Evolutionary conservation across 495 filamentous ascomycete species (phyloP), one percentile per base, ranked within the genome.

Genomic region (Neurospora cerealis): DNA sequence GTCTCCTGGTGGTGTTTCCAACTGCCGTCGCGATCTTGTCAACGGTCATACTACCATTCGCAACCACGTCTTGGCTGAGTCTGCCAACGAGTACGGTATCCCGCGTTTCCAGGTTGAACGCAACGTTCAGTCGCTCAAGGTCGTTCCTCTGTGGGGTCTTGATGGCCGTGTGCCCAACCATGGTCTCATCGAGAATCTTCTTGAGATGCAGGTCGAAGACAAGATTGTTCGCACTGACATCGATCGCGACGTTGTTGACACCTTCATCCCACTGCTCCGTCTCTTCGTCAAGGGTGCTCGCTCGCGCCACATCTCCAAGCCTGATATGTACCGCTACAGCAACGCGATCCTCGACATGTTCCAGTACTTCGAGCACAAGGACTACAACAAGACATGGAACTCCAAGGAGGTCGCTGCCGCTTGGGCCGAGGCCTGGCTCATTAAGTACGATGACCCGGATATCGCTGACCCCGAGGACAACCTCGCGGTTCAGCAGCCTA

Each of bases 11-110:
- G 89, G 89, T 77, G 89, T 91, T 21, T 91, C 89, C 60, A 88
- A 88, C 37, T 91, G 89, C 81, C 87, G 89, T n/a, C 83, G 89
- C 71, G 89, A 91, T 75, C 85, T 91, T 83, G 88, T 91, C 80
- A 90, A 91, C 77, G 87, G 87, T 34, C 84, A 90, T 72, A 80
- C 82, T 34, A 88, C 87, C 1, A 89, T 91, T 73, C 87, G 87
- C 72, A 90, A 89, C 86, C 89, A 91, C 74, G 88, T 91, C 82
- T 83, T 91, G 41, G 89, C 88, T 69, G 89, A 91, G 78, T 87
- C 88, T 3, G 89, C 88, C 10, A 91, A 90, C 74, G 89, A 91
- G 73, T 91, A 87, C 74, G 89, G 89, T 13, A 80, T 91, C 11
- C 89, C 89, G 5, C 90, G 90, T 71, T 88, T 90, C 76, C 89